Base-by-base conservation (phyloP, 192 early-diverging fungal genomes). In the Chytriomyces sp. region DNA sequence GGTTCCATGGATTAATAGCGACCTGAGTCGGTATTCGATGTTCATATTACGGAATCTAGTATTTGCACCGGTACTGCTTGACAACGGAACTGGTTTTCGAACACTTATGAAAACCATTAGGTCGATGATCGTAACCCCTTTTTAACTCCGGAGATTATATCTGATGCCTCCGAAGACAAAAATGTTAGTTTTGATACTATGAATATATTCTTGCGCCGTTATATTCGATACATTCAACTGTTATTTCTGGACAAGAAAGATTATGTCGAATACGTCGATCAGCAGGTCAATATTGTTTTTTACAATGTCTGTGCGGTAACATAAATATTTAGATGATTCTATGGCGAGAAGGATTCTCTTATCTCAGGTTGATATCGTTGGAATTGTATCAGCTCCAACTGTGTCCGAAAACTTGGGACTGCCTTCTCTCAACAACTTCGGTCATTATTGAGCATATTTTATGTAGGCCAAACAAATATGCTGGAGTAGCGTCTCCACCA, bases 11-110 rank as follows among this genome's bases (percentile, higher is more conserved):
- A 80, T 74, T 30, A 87, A 90, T 70, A 82, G 85, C 77, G 89
- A 92, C 40, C 87, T 91, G 37, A 82, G 82, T 0, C 75, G 89
- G 7, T 84, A 88, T 22, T 88, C 88, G 7, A 72, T 92, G 40
- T 88, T 84, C 59, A 84, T 93, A 33, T 61, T 93, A 4, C 82
- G 88, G 4, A 81, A 82, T 1, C 93, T 90, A 91, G 82, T 82
- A 52, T 72, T 90, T 33, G 39, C 54, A 5, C 5, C 56, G 54
- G 84, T 85, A 56, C 65, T 49, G 14, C 44, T n/a, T 49, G 1
- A 3, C 1, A 14, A 49, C 14, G 1, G 44, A 49, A n/a, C 44
- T 49, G 17, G 22, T 49, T 49, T 49, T 49, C 14, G 3, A 14
- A 49, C n/a, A n/a, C n/a, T n/a, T n/a, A n/a, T 22, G 19, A 28